phyloP scores from a whole-genome alignment of 2,329 filamentous ascomycete species.

The Trichoderma pleuroti region DNA sequence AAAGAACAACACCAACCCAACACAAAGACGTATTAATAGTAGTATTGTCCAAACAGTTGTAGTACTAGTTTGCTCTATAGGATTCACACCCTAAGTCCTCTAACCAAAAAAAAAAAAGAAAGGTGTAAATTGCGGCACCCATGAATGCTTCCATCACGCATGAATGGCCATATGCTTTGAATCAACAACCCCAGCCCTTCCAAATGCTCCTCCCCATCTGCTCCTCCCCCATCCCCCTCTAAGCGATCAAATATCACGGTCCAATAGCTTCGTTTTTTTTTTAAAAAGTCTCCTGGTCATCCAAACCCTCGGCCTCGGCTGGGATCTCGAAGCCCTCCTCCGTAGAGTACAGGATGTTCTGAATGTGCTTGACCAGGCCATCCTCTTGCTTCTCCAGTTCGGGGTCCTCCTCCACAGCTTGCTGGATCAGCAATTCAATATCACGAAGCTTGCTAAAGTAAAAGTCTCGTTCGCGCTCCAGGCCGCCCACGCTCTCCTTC shows the following conservation, averaged over 20 bases:
- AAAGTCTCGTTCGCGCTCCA: constrained; percentile 96
- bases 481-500: constrained; percentile 90
- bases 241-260: not conserved
- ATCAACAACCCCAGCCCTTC: not conserved
- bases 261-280: constrained; percentile 5
- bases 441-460: constrained; percentile 99
- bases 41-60: constrained; percentile 20
- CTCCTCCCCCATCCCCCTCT: constrained; percentile 8
- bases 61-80: constrained; percentile 17
- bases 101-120: constrained; percentile 5
- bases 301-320: constrained; percentile 66
- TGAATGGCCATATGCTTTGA: constrained; percentile 6
- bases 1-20: not conserved
- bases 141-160: constrained; percentile 13
- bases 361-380: constrained; percentile 90
- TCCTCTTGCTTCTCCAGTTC: constrained; percentile 93
- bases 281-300: constrained; percentile 78
- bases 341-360: constrained; percentile 94
- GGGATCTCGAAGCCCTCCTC: constrained; percentile 92
- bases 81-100: constrained; percentile 13
- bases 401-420: constrained; percentile 86
- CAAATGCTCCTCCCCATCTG: constrained; percentile 9
- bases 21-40: constrained; percentile 16
- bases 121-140: constrained; percentile 16
- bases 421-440: constrained; percentile 92